Evolutionary conservation across 345 rosid genomes (phyloP).

Genomic region (Eucalyptus sideroxylon): DNA sequence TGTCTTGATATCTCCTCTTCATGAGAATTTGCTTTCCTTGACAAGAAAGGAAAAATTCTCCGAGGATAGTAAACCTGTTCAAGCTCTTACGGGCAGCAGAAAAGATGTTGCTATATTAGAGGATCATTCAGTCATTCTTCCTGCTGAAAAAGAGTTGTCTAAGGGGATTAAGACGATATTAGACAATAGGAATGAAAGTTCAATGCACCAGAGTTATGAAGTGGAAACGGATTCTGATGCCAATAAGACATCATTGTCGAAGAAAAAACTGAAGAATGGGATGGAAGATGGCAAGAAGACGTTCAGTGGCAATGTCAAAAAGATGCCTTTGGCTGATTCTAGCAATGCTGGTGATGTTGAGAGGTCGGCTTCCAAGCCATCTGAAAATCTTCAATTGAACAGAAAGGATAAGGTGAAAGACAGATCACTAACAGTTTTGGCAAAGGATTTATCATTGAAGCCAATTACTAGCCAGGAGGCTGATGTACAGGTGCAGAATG

Average conservation of each 20-base stretch:
- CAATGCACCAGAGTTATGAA: neutral
- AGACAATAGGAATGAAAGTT: slow-evolving; percentile 10
- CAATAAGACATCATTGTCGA: neutral
- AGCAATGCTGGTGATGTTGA: neutral
- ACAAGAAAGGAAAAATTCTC: slow-evolving; percentile 8
- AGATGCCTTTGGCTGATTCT: neutral
- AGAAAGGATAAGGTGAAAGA: slow-evolving; percentile 1
- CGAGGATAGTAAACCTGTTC: slow-evolving; percentile 5
- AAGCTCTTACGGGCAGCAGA: neutral
- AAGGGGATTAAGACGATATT: slow-evolving; percentile 18
- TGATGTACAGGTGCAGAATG: slow-evolving; percentile 12
- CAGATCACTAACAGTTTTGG: neutral
- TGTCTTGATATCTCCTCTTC: slow-evolving; percentile 58
- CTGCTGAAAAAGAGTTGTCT: slow-evolving; percentile 6
- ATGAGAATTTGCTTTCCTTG: slow-evolving; percentile 33
- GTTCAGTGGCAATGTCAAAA: neutral
- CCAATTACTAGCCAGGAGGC: slow-evolving; percentile 6
- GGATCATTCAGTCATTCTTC: slow-evolving; percentile 10
- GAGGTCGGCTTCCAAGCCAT: neutral
- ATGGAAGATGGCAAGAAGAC: slow-evolving; percentile 2
- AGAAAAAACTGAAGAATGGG: slow-evolving; percentile 4
- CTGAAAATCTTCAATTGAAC: slow-evolving; percentile 3
- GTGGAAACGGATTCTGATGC: neutral
- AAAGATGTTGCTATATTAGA: slow-evolving; percentile 6
- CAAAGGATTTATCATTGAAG: slow-evolving; percentile 9